A percentile compares a stretch with the other conserved stretches of the same genome.
Conservation (phyloP, 2,329 filamentous ascomycete species). For the Metarhizium guizhouense region DNA sequence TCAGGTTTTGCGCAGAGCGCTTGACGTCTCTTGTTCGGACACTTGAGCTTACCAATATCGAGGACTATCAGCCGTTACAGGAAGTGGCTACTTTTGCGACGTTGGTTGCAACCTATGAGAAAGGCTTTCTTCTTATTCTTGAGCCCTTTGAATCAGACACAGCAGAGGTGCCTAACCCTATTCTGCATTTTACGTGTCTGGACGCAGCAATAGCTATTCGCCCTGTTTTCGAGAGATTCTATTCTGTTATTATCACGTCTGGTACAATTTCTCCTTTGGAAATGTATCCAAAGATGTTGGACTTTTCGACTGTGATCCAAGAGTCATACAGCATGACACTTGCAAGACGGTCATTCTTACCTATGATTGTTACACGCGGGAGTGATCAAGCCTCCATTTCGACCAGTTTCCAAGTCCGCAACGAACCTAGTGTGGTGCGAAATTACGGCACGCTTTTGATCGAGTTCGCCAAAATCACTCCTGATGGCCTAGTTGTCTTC, state of each 20-base stretch:
- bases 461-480: constrained; percentile 92
- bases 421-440: constrained; percentile 91
- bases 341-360: constrained; percentile 86
- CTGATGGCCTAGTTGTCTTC: constrained; percentile 97
- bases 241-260: constrained; percentile 96
- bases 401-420: constrained; percentile 88
- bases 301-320: constrained; percentile 84
- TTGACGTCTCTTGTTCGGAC: constrained; percentile 91
- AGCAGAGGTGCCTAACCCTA: constrained; percentile 88
- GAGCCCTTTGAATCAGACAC: constrained; percentile 95
- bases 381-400: constrained; percentile 91
- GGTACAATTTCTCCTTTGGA: constrained; percentile 94
- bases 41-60: constrained; percentile 91
- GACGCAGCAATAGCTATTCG: constrained; percentile 98
- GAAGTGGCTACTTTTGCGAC: constrained; percentile 98
- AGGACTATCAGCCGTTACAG: constrained; percentile 94
- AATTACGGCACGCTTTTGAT: constrained; percentile 92
- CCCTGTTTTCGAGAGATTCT: constrained; percentile 94
- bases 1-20: constrained; percentile 90
- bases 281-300: constrained; percentile 99
- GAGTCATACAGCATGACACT: constrained; percentile 98
- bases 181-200: constrained; percentile 94
- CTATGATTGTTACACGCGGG: constrained; percentile 93
- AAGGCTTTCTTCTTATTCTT: constrained; percentile 90
- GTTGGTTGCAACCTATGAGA: constrained; percentile 91